phyloP scores from a whole-genome alignment of 176 grass and related monocot genomes.

The Dactylis glomerata region DNA sequence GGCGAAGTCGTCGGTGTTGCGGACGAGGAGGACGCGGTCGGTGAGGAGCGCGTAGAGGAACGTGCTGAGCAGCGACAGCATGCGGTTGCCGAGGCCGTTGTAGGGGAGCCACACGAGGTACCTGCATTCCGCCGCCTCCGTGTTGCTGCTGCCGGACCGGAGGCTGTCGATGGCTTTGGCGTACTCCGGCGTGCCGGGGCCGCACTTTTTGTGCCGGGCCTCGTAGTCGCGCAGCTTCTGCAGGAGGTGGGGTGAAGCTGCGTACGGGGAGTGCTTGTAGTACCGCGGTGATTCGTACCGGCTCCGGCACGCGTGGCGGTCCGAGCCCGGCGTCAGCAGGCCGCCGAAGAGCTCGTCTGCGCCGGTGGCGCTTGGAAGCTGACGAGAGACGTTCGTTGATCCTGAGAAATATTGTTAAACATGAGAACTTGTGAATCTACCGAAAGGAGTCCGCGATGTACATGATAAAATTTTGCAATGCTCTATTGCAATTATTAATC shows the following conservation, averaged over 20 bases:
- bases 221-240: constrained; percentile 53
- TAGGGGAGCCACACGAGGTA: constrained; percentile 49
- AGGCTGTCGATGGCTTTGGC: constrained; percentile 33
- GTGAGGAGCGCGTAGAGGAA: constrained; percentile 71
- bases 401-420: neutral
- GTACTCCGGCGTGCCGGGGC: constrained; percentile 46
- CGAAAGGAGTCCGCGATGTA: neutral
- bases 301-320: constrained; percentile 40
- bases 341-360: constrained; percentile 46
- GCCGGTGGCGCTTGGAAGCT: neutral
- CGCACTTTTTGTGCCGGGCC: constrained; percentile 48
- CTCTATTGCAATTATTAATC: too few species aligned
- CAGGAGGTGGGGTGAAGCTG: constrained; percentile 37
- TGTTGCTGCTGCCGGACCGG: constrained; percentile 16
- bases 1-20: constrained; percentile 15
- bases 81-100: constrained; percentile 63
- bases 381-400: neutral
- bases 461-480: neutral
- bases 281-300: constrained; percentile 30
- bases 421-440: neutral
- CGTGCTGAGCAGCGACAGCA: constrained; percentile 37
- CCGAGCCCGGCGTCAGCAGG: constrained; percentile 5
- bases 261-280: constrained; percentile 24
- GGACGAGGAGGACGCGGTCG: constrained; percentile 45
- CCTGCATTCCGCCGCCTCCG: constrained; percentile 27